These are phyloP conservation scores for Epichloe brachyelytri DNA, from an alignment of 2,329 filamentous ascomycete species.

Conservation along the genomic window DNA sequence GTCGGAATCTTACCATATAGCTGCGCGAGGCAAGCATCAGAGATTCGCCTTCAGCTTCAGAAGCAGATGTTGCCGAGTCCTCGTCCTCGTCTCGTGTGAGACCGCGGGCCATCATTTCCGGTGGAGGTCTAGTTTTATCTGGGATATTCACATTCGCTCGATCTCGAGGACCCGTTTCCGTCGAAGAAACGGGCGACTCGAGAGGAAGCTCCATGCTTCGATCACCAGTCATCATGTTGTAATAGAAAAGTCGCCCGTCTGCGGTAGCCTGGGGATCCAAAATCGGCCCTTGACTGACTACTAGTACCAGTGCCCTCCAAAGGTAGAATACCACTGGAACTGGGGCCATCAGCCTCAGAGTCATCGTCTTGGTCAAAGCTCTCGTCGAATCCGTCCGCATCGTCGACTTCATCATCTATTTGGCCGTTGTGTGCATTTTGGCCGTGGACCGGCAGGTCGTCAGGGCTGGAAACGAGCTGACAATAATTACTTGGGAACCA, in stretches of 20 bases:
- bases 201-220: constrained; percentile 90
- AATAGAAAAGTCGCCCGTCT: constrained; percentile 89
- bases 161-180: constrained; percentile 77
- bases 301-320: constrained; percentile 50
- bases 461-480: constrained; percentile 64
- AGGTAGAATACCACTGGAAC: constrained; percentile 45
- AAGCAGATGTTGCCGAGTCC: constrained; percentile 72
- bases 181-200: constrained; percentile 70
- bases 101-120: constrained; percentile 81
- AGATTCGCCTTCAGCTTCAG: constrained; percentile 69
- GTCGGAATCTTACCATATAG: constrained; percentile 43
- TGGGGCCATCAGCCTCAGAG: constrained; percentile 46
- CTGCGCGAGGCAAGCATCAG: constrained; percentile 53
- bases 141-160: constrained; percentile 80
- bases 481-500: constrained; percentile 99
- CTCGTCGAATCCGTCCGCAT: constrained; percentile 53
- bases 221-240: constrained; percentile 93
- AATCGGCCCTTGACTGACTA: constrained; percentile 78
- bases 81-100: constrained; percentile 77
- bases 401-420: constrained; percentile 49
- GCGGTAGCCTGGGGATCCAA: constrained; percentile 95
- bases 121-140: constrained; percentile 77
- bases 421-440: constrained; percentile 42
- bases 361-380: constrained; percentile 56
- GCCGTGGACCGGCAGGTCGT: constrained; percentile 54